Percentiles rank a stretch among this genome's conserved stretches.
These are phyloP conservation scores for Bacidia gigantensis DNA, from an alignment of 495 filamentous ascomycete species.

Conservation along the genomic window DNA sequence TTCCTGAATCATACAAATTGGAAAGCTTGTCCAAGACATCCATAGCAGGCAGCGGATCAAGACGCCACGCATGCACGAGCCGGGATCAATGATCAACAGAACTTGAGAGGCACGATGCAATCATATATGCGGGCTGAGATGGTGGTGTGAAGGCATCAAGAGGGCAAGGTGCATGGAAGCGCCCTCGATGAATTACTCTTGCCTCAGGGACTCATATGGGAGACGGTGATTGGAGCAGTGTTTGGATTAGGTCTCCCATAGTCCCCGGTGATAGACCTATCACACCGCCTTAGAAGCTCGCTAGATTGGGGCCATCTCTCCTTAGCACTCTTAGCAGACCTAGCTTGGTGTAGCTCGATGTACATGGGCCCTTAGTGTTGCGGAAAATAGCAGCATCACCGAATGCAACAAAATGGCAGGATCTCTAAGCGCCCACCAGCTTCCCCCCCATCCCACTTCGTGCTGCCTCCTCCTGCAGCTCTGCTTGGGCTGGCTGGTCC, in stretches of 20 bases:
- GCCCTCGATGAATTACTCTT: not conserved
- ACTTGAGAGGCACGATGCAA: not conserved
- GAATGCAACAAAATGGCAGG: not conserved
- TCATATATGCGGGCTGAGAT: not conserved
- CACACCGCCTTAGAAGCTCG: slow-evolving; percentile 1
- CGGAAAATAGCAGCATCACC: slow-evolving; percentile 1
- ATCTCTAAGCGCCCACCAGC: slow-evolving; percentile 10
- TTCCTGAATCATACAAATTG: not conserved
- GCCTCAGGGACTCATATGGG: not conserved
- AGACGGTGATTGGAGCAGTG: not conserved
- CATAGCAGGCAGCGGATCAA: not conserved
- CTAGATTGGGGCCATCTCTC: not conserved
- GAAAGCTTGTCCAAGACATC: not conserved
- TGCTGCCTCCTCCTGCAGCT: not conserved
- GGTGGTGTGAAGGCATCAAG: not conserved
- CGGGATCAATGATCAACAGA: not conserved
- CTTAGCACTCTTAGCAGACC: no score
- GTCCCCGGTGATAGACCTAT: not conserved
- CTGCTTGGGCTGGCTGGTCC: not conserved
- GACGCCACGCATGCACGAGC: no score
- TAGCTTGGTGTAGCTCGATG: no score
- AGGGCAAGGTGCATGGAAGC: not conserved
- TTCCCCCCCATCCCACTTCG: not conserved
- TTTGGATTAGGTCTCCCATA: not conserved
- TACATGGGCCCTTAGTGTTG: not conserved